Percentiles rank a stretch among this genome's conserved stretches.
phyloP scores from a whole-genome alignment of 345 rosid species.

The Pistacia atlantica region DNA sequence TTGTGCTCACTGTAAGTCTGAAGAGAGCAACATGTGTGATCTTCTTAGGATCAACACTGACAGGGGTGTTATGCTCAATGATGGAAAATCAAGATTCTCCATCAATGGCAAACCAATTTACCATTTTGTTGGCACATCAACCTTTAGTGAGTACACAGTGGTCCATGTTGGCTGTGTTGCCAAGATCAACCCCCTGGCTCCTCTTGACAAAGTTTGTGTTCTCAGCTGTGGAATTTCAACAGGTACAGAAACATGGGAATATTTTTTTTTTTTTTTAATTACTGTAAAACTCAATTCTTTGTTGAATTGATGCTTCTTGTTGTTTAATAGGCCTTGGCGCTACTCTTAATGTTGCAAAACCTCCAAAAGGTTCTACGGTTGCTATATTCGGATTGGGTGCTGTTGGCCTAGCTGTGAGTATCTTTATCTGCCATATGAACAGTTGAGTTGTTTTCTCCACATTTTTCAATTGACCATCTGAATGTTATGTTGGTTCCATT shows the following conservation, averaged over 20 bases:
- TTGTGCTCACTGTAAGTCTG: slow-evolving; percentile 37
- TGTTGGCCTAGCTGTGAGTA: slow-evolving; percentile 38
- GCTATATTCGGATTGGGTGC: slow-evolving; percentile 49
- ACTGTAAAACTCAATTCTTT: neutral
- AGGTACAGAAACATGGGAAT: slow-evolving; percentile 10
- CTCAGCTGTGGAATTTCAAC: slow-evolving; percentile 47
- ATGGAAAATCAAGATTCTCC: slow-evolving; percentile 43
- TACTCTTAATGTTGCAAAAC: slow-evolving; percentile 48
- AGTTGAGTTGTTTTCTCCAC: neutral
- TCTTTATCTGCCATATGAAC: neutral
- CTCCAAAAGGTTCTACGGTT: slow-evolving; percentile 31
- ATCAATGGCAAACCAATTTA: slow-evolving; percentile 43
- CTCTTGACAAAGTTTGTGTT: slow-evolving; percentile 43
- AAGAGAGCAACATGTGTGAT: slow-evolving; percentile 41
- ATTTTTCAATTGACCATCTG: neutral
- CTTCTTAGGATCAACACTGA: slow-evolving; percentile 43
- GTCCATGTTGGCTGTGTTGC: slow-evolving; percentile 39
- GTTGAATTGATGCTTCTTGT: neutral
- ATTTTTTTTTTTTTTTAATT: neutral
- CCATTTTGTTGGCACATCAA: slow-evolving; percentile 47
- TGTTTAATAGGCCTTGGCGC: slow-evolving; percentile 38
- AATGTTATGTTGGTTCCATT: neutral
- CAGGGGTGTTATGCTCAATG: slow-evolving; percentile 37
- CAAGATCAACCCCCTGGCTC: slow-evolving; percentile 41
- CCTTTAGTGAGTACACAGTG: slow-evolving; percentile 44